Evolutionary conservation across 192 early-diverging fungal genomes (phyloP).

Genomic region (Phlyctochytrium planicorne): DNA sequence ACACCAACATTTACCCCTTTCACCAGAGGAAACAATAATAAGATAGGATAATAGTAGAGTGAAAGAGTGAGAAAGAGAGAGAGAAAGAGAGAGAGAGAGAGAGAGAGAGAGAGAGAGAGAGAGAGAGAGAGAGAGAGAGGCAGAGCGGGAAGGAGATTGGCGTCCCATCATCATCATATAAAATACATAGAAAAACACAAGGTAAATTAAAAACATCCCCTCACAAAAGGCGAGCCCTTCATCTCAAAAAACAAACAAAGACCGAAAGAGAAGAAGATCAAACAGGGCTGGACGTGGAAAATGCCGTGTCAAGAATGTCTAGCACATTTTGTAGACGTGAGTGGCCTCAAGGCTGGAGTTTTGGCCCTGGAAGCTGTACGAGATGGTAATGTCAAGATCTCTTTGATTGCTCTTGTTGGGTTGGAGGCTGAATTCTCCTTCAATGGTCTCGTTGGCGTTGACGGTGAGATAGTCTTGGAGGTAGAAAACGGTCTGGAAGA

Average conservation of each 20-base stretch:
- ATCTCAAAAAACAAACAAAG: background rate
- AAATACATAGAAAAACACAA: constrained; percentile 1
- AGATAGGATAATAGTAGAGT: no score
- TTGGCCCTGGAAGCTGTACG: constrained; percentile 65
- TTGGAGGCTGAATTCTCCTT: constrained; percentile 63
- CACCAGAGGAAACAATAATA: no score
- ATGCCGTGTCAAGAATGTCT: constrained; percentile 10
- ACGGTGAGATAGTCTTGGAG: constrained; percentile 70
- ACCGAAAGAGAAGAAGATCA: background rate
- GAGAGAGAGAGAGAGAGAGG: no score
- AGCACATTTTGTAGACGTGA: constrained; percentile 74
- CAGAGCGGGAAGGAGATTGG: no score
- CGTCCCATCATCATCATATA: constrained; percentile 2
- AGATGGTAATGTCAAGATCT: constrained; percentile 88
- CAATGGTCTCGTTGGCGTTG: constrained; percentile 72
- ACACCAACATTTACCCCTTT: no score
- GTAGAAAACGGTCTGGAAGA: constrained; percentile 86
- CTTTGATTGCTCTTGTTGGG: constrained; percentile 86
- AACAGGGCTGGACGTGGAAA: background rate
- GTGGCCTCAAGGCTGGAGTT: constrained; percentile 45
- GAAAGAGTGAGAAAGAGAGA: background rate
- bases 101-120: no score
- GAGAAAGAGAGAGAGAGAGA: no score
- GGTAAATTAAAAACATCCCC: background rate
- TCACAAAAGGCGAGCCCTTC: no score